phyloP scores from a whole-genome alignment of 2,329 filamentous ascomycete species.

The Fusarium denticulatum region DNA sequence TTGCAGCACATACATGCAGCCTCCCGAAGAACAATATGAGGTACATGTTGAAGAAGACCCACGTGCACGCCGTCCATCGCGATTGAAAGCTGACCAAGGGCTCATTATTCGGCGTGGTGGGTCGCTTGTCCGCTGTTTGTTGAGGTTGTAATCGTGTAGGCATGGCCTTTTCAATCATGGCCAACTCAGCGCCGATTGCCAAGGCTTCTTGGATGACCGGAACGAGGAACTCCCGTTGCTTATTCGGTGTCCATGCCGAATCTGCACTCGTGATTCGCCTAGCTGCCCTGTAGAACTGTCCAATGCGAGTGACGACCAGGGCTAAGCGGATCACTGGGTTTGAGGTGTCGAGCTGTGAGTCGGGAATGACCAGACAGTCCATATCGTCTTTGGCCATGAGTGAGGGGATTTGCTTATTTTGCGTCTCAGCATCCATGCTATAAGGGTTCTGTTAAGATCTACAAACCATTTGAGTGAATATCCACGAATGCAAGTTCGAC shows the following conservation, averaged over 20 bases:
- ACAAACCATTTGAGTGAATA: slow-evolving; percentile 30
- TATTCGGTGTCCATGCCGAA: not conserved
- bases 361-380: slow-evolving; percentile 20
- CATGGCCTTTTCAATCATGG: slow-evolving; percentile 4
- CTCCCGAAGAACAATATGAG: slow-evolving; percentile 22
- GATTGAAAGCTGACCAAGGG: slow-evolving; percentile 10
- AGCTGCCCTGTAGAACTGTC: slow-evolving; percentile 21
- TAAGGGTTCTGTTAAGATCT: not conserved
- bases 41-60: slow-evolving; percentile 2
- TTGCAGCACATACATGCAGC: slow-evolving; percentile 4
- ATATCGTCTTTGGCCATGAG: slow-evolving; percentile 7
- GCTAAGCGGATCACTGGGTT: slow-evolving; percentile 16
- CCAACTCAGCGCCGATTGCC: slow-evolving; percentile 14
- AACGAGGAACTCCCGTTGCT: slow-evolving; percentile 10
- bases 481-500: slow-evolving; percentile 13
- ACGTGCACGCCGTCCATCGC: slow-evolving; percentile 18
- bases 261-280: slow-evolving; percentile 8
- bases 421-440: not conserved
- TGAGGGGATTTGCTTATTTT: slow-evolving; percentile 25
- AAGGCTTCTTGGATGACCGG: slow-evolving; percentile 16
- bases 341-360: not conserved
- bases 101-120: not conserved
- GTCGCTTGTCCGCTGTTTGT: slow-evolving; percentile 17
- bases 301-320: slow-evolving; percentile 19
- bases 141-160: slow-evolving; percentile 6